Conservation (phyloP, 192 early-diverging fungal genomes). For the Martensiomyces pterosporus region DNA sequence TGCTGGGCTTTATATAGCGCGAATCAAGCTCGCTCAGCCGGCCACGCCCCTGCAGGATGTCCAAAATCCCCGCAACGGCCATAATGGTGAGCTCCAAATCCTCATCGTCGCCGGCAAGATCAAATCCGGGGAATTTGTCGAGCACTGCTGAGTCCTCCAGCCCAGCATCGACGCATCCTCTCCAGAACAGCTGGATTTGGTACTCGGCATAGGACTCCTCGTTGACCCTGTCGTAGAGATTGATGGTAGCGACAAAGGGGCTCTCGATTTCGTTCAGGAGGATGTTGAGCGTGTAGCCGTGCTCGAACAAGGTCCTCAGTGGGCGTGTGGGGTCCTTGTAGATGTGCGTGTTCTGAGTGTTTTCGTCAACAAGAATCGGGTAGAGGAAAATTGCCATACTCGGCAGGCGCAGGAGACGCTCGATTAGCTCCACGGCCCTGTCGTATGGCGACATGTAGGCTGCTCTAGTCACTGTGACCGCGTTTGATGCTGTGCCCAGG, state of each 20-base stretch:
- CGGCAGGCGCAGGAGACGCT: constrained; percentile 34
- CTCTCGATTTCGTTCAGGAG: constrained; percentile 47
- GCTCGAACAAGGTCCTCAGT: constrained; percentile 33
- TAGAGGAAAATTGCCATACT: constrained; percentile 36
- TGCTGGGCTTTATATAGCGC: constrained; percentile 30
- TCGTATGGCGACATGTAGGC: constrained; percentile 46
- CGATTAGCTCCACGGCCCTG: constrained; percentile 25
- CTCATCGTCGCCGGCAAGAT: constrained; percentile 6
- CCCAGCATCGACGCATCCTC: constrained; percentile 36
- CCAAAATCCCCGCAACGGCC: constrained; percentile 22
- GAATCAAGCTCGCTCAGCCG: constrained; percentile 18
- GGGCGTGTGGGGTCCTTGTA: constrained; percentile 30
- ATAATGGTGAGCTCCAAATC: constrained; percentile 23
- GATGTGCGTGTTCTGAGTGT: constrained; percentile 3
- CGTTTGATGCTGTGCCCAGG: too few relatives aligned
- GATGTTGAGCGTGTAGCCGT: constrained; percentile 47
- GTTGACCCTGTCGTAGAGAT: constrained; percentile 23
- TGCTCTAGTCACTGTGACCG: too few relatives aligned
- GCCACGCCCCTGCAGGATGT: constrained; percentile 29
- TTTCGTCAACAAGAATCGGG: constrained; percentile 40
- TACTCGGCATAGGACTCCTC: constrained; percentile 17
- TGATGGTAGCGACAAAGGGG: constrained; percentile 45
- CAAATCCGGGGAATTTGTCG: constrained; percentile 1
- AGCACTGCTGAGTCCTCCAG: constrained; percentile 5
- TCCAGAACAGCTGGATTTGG: constrained; percentile 41